Base-by-base conservation (phyloP, 495 filamentous ascomycete genomes). In the Hypoxylon rickii region DNA sequence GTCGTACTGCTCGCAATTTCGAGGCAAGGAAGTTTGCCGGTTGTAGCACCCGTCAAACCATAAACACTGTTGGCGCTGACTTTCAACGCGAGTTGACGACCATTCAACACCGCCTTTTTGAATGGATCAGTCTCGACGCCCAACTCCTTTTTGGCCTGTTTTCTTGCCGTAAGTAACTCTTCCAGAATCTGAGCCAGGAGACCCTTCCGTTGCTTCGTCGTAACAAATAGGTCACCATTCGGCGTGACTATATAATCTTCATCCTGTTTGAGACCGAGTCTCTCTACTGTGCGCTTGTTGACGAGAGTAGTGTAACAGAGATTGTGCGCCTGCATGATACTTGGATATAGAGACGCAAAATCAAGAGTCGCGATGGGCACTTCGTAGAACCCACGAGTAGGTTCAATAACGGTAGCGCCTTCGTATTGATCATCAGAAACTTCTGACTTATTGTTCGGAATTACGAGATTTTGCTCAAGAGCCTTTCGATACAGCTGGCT, bases 281-380 rank as follows among this genome's bases (percentile, higher is more conserved):
- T 88, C 55, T 95, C 89, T 3, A 95, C 78, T 3, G 79, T 82
- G n/a, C 67, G 78, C 69, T 92, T 93, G 67, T 89, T 94, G 32
- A 97, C 73, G 12, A 97, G 76, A 0, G 94, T 99, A 0, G 94
- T 99, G 76, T 99, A 99, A 70, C 94, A 99, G 20, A 99, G 83
- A 58, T 99, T 99, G 71, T 99, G 94, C 0, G 94, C 94, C 72
- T 97, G 93, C 68, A 99, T 99, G 68, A 99, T 97, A 71, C 91
- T 96, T 8, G 94, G 94, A 66, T 99, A 99, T 55, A 99, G 85
- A 3, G 92, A 96, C 13, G 94, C 95, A 64, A 99, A 99, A 89
- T 99, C 94, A 7, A 99, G 87, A 0, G 94, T 99, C 4, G 95
- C 95, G 57, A 99, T 88, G 3, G 94, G 94, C 10, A 95, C 89